Evolutionary conservation across 2,329 filamentous ascomycete genomes (phyloP), one percentile per base, ranked within the genome.

Genomic region (Aureobasidium sp.): DNA sequence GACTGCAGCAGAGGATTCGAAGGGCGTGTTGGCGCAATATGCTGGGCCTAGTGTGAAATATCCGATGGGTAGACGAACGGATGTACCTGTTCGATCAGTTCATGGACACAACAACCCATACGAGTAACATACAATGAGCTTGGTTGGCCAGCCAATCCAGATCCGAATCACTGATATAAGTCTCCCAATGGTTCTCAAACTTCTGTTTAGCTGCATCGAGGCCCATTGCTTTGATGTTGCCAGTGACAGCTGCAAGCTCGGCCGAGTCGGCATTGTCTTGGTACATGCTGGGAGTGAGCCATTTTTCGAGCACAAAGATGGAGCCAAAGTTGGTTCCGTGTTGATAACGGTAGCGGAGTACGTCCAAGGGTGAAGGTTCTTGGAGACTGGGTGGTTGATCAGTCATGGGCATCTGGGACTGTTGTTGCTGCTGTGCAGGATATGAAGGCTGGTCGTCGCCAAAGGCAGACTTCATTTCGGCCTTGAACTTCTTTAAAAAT

Each of bases 261-360:
- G 76, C 79, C 17, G 74, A 74, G 6, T 74, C 75, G 9, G 74
- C 69, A 13, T 70, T 70, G 1, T 73, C 68, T 2, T 76, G 74
- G 64, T 80, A 84, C 68, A 81, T 78, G 60, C 73, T 77, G 1
- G 72, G 70, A 43, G 74, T 77, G 3, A 85, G 74, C 82, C 82
- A 85, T 68, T 78, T 75, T 66, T 85, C 83, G 4, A 84, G 76
- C n/a, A 84, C 77, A 68, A 83, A 85, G 47, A 84, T 74, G 10
- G 79, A 78, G 42, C 83, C 82, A 2, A 85, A 73, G 61, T 85
- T 85, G 0, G 77, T 77, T 8, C 81, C 83, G 67, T 84, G 80
- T 61, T 84, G 81, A 64, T 82, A 84, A 43, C 82, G 78, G 66
- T 84, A 85, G 54, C 80, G 75, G 29, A 79, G 68, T 21, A 82